phyloP scores from a whole-genome alignment of 352 stramenopile genomes.

The Phytophthora pistaciae region DNA sequence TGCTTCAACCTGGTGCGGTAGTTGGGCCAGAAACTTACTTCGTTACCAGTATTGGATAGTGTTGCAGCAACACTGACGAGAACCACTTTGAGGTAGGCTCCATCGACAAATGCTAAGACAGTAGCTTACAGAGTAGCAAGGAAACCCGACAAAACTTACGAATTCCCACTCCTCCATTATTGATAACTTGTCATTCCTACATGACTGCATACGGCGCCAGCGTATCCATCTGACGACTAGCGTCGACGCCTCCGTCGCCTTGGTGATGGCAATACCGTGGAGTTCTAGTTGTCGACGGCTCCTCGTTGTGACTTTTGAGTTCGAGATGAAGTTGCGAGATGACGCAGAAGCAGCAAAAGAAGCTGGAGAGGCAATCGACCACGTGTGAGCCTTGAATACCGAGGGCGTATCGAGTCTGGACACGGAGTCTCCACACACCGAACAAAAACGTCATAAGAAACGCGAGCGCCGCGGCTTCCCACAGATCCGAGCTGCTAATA shows the following conservation, averaged over 20 bases:
- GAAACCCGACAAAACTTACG: neutral
- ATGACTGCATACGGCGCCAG: conserved; percentile 41
- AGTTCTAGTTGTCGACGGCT: conserved; percentile 27
- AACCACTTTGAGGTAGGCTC: too few species aligned
- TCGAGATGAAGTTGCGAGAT: conserved; percentile 61
- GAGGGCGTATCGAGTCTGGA: conserved; percentile 49
- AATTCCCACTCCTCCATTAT: neutral
- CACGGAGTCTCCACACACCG: conserved; percentile 49
- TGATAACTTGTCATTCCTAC: conserved; percentile 16
- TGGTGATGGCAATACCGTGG: conserved; percentile 9
- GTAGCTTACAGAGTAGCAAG: too few species aligned
- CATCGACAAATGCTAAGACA: too few species aligned
- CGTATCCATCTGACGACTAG: conserved; percentile 23
- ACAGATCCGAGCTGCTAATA: conserved; percentile 15
- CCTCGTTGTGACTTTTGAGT: conserved; percentile 42
- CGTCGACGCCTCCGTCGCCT: conserved; percentile 10
- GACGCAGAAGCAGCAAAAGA: conserved; percentile 62
- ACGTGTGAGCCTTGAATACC: conserved; percentile 46
- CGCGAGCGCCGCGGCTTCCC: conserved; percentile 21
- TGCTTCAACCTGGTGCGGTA: neutral
- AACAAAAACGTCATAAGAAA: conserved; percentile 48
- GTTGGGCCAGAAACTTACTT: neutral
- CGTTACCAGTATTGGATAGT: neutral
- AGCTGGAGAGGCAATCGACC: conserved; percentile 48
- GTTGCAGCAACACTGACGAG: neutral